Evolutionary conservation across 768 basidiomycete genomes (phyloP).

Genomic region (Suillus variegatus): DNA sequence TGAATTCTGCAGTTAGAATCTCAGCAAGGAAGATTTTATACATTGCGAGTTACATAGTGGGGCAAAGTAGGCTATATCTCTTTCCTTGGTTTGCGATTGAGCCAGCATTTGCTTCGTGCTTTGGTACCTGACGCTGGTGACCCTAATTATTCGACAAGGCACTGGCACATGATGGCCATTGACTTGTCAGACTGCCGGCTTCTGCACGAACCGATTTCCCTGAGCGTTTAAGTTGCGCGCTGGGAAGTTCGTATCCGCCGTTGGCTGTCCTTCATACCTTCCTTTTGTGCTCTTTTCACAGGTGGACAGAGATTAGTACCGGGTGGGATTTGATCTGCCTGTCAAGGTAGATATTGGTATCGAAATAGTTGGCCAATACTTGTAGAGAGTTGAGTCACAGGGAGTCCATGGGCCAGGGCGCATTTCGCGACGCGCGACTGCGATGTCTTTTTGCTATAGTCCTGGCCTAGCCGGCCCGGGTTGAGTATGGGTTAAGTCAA

Average conservation of each 20-base stretch:
- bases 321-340: neutral
- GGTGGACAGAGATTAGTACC: no score
- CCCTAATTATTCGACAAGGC: neutral
- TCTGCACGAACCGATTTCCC: neutral
- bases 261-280: neutral
- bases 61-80: neutral
- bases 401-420: neutral
- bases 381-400: neutral
- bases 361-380: neutral
- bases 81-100: neutral
- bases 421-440: neutral
- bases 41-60: no score
- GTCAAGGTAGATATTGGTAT: neutral
- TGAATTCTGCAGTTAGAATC: neutral
- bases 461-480: no score
- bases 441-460: neutral
- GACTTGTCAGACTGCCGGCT: neutral
- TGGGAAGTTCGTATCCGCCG: neutral
- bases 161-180: neutral
- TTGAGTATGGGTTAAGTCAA: no score
- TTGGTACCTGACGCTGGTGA: neutral
- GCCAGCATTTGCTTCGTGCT: neutral
- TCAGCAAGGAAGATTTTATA: neutral
- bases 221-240: neutral
- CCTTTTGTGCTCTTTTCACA: no score